These are phyloP conservation scores for Sideroxylon spinosum DNA, from an alignment of 179 eudicot species.

Conservation along the genomic window DNA sequence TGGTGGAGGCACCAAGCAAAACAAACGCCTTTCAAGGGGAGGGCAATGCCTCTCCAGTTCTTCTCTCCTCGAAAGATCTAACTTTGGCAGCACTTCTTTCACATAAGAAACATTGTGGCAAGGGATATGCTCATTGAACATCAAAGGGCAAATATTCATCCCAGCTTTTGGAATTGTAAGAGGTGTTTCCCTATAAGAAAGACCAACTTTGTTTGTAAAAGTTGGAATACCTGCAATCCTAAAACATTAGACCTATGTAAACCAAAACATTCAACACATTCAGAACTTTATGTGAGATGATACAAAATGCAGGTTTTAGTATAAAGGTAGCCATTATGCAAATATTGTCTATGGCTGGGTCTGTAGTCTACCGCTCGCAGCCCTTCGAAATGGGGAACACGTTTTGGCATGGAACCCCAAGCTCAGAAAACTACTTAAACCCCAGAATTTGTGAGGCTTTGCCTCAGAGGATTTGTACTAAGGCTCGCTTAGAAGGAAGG, in stretches of 20 bases:
- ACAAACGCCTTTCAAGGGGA: slow-evolving; percentile 67
- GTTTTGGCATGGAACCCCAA: background rate
- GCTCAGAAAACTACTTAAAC: background rate
- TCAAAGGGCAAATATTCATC: slow-evolving; percentile 71
- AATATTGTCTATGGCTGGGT: background rate
- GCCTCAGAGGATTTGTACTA: background rate
- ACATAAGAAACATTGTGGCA: slow-evolving; percentile 77
- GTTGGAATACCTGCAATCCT: slow-evolving; percentile 40
- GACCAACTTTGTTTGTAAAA: slow-evolving; percentile 57
- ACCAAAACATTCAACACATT: background rate
- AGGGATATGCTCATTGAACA: slow-evolving; percentile 76
- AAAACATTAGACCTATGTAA: background rate
- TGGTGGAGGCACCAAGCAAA: slow-evolving; percentile 93
- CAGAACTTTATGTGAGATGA: slow-evolving; percentile 6
- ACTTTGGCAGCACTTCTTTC: slow-evolving; percentile 52
- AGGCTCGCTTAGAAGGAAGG: background rate
- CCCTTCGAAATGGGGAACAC: background rate
- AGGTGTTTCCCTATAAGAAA: slow-evolving; percentile 51
- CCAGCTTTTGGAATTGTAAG: slow-evolving; percentile 63
- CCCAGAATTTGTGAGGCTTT: background rate
- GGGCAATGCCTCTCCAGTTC: slow-evolving; percentile 92
- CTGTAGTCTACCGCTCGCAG: background rate
- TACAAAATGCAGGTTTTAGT: background rate
- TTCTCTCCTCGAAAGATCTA: slow-evolving; percentile 69
- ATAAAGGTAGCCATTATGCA: slow-evolving; percentile 7